Percentiles rank a stretch among this genome's conserved stretches.
These are phyloP conservation scores for Pestalotiopsis sp. DNA, from an alignment of 2,329 filamentous ascomycete species.

Conservation along the genomic window DNA sequence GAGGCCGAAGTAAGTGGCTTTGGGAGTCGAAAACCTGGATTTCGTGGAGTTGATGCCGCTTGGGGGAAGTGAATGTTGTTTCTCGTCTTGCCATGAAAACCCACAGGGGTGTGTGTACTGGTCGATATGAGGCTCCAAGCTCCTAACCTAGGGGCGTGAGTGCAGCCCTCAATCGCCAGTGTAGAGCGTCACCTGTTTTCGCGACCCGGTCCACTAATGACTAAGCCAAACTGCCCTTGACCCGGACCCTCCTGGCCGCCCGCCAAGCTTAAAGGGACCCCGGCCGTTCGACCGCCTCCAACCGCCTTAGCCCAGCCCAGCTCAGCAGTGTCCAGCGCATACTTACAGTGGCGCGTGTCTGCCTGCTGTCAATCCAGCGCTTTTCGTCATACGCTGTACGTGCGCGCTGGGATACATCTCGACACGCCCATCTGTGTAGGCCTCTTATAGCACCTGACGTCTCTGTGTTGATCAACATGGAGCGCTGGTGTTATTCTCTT, in stretches of 20 bases:
- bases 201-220: conserved; percentile 4
- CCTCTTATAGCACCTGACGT: not conserved
- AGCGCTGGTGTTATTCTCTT: conserved; percentile 20
- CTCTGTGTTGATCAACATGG: conserved; percentile 22
- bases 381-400: not conserved
- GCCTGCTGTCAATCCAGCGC: conserved; percentile 22
- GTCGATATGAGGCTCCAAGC: not conserved
- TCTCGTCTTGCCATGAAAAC: not conserved
- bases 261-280: not conserved
- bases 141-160: conserved; percentile 3
- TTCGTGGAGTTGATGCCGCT: not conserved
- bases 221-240: conserved; percentile 2
- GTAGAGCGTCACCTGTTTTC: conserved; percentile 13
- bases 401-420: not conserved
- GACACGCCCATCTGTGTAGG: not conserved
- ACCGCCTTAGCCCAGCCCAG: not conserved
- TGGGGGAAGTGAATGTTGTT: not conserved
- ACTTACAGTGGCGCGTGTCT: conserved; percentile 26
- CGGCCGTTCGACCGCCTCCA: not conserved
- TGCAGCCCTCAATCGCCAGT: not conserved
- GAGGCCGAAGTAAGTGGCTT: not conserved
- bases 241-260: not conserved
- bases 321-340: not conserved
- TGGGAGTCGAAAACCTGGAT: not conserved
- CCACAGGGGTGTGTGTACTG: conserved; percentile 1